Conservation (phyloP, 2,329 filamentous ascomycete species). For the Xenosphaeropsis pyriputrescens region DNA sequence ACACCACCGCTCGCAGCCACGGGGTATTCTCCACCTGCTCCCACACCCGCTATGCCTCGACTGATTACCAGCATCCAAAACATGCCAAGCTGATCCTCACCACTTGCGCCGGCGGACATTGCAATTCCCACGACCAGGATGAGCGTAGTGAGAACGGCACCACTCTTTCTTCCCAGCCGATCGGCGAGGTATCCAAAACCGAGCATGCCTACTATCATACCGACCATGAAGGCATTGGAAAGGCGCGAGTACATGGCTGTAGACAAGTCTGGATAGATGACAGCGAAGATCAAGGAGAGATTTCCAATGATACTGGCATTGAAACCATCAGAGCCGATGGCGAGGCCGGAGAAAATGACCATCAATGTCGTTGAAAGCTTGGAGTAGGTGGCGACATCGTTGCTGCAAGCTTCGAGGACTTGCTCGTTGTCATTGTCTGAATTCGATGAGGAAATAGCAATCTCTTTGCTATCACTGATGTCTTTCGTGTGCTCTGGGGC, state of each 20-base stretch:
- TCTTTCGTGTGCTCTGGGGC: no score
- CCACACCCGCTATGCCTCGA: constrained; percentile 26
- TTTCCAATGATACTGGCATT: constrained; percentile 30
- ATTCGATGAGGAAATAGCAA: no score
- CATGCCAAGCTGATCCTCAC: constrained; percentile 16
- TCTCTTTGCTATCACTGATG: no score
- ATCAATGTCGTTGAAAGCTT: constrained; percentile 26
- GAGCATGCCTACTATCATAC: constrained; percentile 40
- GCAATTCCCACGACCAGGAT: constrained; percentile 25
- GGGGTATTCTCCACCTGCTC: constrained; percentile 32
- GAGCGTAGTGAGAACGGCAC: constrained; percentile 28
- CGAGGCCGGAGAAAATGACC: constrained; percentile 28
- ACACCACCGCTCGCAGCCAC: constrained; percentile 31
- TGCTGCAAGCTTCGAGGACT: no score
- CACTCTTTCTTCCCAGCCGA: constrained; percentile 31
- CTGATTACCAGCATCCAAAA: constrained; percentile 26
- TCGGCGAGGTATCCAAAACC: constrained; percentile 34
- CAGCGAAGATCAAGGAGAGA: constrained; percentile 23
- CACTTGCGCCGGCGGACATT: constrained; percentile 21
- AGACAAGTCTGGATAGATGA: constrained; percentile 28
- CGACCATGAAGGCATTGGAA: constrained; percentile 38
- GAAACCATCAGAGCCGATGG: constrained; percentile 29
- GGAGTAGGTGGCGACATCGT: constrained; percentile 16
- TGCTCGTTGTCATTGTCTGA: no score
- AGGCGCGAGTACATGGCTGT: constrained; percentile 31